A percentile compares a stretch with the other conserved stretches of the same genome.
Conservation (phyloP, 352 stramenopile species). For the Phytophthora constricta region DNA sequence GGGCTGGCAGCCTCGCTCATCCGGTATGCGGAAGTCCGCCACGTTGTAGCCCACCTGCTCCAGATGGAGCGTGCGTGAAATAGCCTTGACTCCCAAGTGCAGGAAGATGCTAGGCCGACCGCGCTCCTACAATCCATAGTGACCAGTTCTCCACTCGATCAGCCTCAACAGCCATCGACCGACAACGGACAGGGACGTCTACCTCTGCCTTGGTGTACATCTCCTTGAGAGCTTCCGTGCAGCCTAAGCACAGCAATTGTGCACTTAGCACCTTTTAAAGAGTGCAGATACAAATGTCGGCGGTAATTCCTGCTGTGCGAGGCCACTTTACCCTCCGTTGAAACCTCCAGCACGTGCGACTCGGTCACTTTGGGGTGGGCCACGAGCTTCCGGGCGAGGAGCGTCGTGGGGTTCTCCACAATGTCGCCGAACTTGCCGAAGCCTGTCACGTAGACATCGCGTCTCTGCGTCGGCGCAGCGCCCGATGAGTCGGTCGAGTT, state of each 20-base stretch:
- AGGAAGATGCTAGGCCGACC: slow-evolving; percentile 68
- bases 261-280: too few species aligned
- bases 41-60: slow-evolving; percentile 84
- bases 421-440: slow-evolving; percentile 89
- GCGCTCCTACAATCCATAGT: slow-evolving; percentile 36
- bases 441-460: slow-evolving; percentile 81
- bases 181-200: too few species aligned
- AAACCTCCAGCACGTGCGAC: slow-evolving; percentile 76
- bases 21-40: slow-evolving; percentile 81
- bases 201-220: slow-evolving; percentile 44
- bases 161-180: not conserved
- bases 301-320: too few species aligned
- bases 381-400: slow-evolving; percentile 59
- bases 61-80: slow-evolving; percentile 52
- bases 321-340: slow-evolving; percentile 58
- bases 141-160: not conserved
- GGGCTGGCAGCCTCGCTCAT: slow-evolving; percentile 74
- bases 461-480: slow-evolving; percentile 22
- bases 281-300: too few species aligned
- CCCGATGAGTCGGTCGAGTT: slow-evolving; percentile 14
- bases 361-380: slow-evolving; percentile 72
- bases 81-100: slow-evolving; percentile 73
- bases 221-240: slow-evolving; percentile 30
- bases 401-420: slow-evolving; percentile 80
- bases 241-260: slow-evolving; percentile 26